Percentiles rank a stretch among this genome's conserved stretches.
Evolutionary conservation across 768 basidiomycete genomes (phyloP).

Genomic region (Russula dissimulans): DNA sequence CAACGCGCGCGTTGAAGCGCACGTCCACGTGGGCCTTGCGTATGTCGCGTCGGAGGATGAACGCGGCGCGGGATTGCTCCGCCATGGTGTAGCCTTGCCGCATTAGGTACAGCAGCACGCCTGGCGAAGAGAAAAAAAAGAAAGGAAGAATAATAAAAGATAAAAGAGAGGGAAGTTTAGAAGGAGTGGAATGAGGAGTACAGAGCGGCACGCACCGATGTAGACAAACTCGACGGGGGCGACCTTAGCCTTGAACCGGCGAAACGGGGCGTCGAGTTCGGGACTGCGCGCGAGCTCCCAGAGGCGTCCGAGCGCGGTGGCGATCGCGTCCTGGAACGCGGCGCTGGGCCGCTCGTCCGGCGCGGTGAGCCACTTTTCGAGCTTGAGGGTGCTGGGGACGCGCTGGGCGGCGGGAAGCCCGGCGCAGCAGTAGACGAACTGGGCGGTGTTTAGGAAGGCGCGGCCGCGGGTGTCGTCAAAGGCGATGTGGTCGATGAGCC

Average conservation of each 20-base stretch:
- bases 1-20: constrained; percentile 49
- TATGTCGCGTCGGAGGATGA: constrained; percentile 46
- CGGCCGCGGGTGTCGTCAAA: constrained; percentile 63
- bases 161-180: too few relatives aligned
- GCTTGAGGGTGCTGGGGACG: constrained; percentile 39
- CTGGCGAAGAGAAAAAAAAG: constrained; percentile 27
- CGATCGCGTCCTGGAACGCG: constrained; percentile 45
- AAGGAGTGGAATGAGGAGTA: too few relatives aligned
- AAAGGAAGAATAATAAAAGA: too few relatives aligned
- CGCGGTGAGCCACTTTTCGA: constrained; percentile 38
- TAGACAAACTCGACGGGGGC: constrained; percentile 74
- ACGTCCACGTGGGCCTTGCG: constrained; percentile 53
- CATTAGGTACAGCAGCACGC: constrained; percentile 56
- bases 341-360: constrained; percentile 30
- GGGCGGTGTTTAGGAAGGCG: constrained; percentile 67
- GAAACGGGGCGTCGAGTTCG: constrained; percentile 26
- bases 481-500: constrained; percentile 44
- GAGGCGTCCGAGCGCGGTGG: constrained; percentile 42
- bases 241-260: constrained; percentile 42
- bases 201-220: constrained; percentile 44
- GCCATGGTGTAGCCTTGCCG: constrained; percentile 30
- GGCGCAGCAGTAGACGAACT: constrained; percentile 60
- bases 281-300: constrained; percentile 40
- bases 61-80: constrained; percentile 47
- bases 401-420: constrained; percentile 33